Percentiles rank a stretch among this genome's conserved stretches.
phyloP scores from a whole-genome alignment of 139 green algal species.

The Tetradesmus lagerheimii region DNA sequence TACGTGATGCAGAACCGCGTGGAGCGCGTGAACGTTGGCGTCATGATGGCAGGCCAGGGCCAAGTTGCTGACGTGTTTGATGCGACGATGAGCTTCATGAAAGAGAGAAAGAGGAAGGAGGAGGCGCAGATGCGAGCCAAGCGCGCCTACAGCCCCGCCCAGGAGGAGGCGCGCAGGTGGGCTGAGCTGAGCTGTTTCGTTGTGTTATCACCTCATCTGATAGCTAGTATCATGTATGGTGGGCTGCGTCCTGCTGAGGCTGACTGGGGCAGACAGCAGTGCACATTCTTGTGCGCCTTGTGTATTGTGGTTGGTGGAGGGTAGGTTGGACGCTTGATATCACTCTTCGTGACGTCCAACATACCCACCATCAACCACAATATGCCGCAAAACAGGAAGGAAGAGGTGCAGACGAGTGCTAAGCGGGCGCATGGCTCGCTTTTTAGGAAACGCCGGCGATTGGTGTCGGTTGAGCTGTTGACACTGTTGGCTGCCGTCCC shows the following conservation, averaged over 20 bases:
- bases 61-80: conserved; percentile 60
- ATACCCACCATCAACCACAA: too few relatives aligned
- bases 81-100: conserved; percentile 59
- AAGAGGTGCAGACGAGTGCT: conserved; percentile 61
- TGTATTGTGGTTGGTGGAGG: too few relatives aligned
- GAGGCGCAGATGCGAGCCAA: conserved; percentile 60
- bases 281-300: too few relatives aligned
- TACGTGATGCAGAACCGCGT: conserved; percentile 80
- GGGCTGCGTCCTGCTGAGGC: too few relatives aligned
- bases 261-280: too few relatives aligned
- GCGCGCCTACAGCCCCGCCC: conserved; percentile 65
- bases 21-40: conserved; percentile 74
- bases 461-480: too few relatives aligned
- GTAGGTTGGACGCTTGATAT: too few relatives aligned
- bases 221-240: too few relatives aligned
- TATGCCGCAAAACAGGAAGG: conserved; percentile 53
- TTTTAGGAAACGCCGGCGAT: too few relatives aligned
- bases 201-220: too few relatives aligned
- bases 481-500: too few relatives aligned
- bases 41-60: conserved; percentile 85
- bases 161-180: conserved; percentile 67
- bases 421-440: conserved; percentile 66
- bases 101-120: conserved; percentile 66
- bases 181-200: neutral
- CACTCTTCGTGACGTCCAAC: too few relatives aligned